These are phyloP conservation scores for Geosmithia morbida DNA, from an alignment of 2,329 filamentous ascomycete species.

Conservation along the genomic window DNA sequence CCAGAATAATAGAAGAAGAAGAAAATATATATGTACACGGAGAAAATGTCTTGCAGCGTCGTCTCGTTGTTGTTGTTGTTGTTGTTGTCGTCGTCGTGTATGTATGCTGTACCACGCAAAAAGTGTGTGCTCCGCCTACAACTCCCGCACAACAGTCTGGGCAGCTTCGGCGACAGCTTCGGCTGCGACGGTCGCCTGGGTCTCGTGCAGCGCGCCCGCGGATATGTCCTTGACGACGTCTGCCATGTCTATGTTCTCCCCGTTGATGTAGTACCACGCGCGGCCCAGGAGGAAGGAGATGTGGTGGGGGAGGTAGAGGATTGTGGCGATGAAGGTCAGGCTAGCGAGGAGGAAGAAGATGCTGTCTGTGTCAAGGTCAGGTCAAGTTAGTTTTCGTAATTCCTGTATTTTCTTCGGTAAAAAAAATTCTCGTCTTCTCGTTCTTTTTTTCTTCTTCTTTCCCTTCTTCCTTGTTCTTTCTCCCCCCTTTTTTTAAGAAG, in stretches of 20 bases:
- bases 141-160: conserved; percentile 16
- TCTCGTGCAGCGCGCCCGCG: conserved; percentile 13
- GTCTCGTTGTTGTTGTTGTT: too few relatives aligned
- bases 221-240: conserved; percentile 17
- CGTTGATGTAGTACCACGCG: conserved; percentile 89
- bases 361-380: conserved; percentile 53
- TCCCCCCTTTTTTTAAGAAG: too few relatives aligned
- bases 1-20: too few relatives aligned
- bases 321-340: conserved; percentile 72
- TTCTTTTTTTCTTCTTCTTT: neutral
- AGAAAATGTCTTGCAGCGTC: too few relatives aligned
- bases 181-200: conserved; percentile 7
- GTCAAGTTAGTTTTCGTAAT: neutral
- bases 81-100: too few relatives aligned
- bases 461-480: neutral
- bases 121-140: conserved; percentile 13
- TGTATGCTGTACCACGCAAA: too few relatives aligned
- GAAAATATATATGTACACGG: too few relatives aligned
- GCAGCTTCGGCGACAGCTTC: conserved; percentile 6
- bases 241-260: conserved; percentile 48
- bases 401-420: too few relatives aligned
- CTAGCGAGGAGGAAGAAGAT: conserved; percentile 81
- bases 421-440: too few relatives aligned
- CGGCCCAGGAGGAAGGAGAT: conserved; percentile 68
- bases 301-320: conserved; percentile 90